Base-by-base conservation (phyloP, 2,329 filamentous ascomycete genomes). In the Nigrospora osmanthi region DNA sequence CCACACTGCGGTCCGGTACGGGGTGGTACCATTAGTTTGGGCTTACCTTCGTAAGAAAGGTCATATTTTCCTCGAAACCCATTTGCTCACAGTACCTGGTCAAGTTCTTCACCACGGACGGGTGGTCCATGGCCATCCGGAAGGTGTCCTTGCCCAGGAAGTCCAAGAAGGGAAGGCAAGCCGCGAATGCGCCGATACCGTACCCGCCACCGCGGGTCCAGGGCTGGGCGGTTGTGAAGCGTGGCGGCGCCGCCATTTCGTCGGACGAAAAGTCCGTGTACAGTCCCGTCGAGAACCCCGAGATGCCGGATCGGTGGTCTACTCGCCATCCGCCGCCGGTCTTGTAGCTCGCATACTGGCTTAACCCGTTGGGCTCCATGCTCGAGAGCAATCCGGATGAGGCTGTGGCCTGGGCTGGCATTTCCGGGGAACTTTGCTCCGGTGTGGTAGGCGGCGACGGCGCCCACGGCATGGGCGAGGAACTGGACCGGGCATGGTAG, bases 71-170 rank as follows among this genome's bases (percentile, higher is more conserved):
- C 2, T 66, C 69, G 45, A 66, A 69, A 32, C 70, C 65, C 31
- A 64, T 60, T 30, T 57, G 64, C 40, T 70, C 66, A n/a, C 74
- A 72, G 54, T 76, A 80, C 37, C 64, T 66, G 45, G 69, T 63
- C 16, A 80, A 58, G 31, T 70, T 66, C 45, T 68, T 63, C 2
- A 67, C 67, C 1, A 72, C 72, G 4, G 62, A 62, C 0, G 71
- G 68, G 48, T 76, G 70, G 49, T 69, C 65, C 40, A 80, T 63
- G 1, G 73, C 72, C 49, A 73, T 60, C 38, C 71, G 67, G 45
- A 80, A 72, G 19, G 73, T 67, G 23, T 76, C 72, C 5, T 62
- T 59, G 17, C 71, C 68, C 43, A 76, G 68, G 48, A 80, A 72
- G 42, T 76, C 68, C 1, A 69, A 63, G 33, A 70, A 61, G 0